Percentiles rank a stretch among this genome's conserved stretches.
phyloP scores from a whole-genome alignment of 352 stramenopile species.

The Pythium aristosporum region DNA sequence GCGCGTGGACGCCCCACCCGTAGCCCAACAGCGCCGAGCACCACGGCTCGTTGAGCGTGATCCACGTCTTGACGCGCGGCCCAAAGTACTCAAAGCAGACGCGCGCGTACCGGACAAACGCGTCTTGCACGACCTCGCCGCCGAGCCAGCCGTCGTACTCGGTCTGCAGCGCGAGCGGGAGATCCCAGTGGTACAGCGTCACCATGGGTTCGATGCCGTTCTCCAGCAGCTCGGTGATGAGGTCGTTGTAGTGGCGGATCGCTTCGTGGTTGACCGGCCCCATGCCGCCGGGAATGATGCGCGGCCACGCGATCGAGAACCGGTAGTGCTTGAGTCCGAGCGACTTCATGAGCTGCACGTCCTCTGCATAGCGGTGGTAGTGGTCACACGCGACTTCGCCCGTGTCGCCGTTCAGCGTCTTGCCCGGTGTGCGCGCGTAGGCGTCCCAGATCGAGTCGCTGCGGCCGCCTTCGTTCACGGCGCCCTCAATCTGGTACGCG shows the following conservation, averaged over 20 bases:
- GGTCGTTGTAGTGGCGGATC: constrained; percentile 90
- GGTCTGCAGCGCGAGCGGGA: constrained; percentile 76
- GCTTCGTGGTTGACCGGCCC: constrained; percentile 76
- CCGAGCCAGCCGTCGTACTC: constrained; percentile 64
- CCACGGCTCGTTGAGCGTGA: constrained; percentile 91
- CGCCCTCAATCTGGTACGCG: constrained; percentile 93
- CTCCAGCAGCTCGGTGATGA: constrained; percentile 82
- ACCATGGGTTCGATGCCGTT: constrained; percentile 86
- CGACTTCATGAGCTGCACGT: constrained; percentile 91
- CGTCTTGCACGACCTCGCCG: constrained; percentile 52
- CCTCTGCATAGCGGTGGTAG: constrained; percentile 87
- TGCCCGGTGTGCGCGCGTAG: constrained; percentile 29
- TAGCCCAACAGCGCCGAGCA: constrained; percentile 48
- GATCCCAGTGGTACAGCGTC: constrained; percentile 97
- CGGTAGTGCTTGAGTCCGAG: constrained; percentile 91
- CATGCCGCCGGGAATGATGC: constrained; percentile 65
- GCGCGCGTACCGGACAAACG: constrained; percentile 82
- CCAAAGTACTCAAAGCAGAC: constrained; percentile 91
- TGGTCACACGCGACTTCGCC: constrained; percentile 91
- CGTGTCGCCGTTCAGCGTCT: constrained; percentile 28
- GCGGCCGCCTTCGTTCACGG: constrained; percentile 77
- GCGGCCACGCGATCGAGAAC: constrained; percentile 92
- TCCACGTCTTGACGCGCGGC: constrained; percentile 70
- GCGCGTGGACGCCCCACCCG: constrained; percentile 66
- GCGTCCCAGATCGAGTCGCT: constrained; percentile 88